Evolutionary conservation across 441 rosid species (phyloP).

Genomic region (Gossypium davidsonii): DNA sequence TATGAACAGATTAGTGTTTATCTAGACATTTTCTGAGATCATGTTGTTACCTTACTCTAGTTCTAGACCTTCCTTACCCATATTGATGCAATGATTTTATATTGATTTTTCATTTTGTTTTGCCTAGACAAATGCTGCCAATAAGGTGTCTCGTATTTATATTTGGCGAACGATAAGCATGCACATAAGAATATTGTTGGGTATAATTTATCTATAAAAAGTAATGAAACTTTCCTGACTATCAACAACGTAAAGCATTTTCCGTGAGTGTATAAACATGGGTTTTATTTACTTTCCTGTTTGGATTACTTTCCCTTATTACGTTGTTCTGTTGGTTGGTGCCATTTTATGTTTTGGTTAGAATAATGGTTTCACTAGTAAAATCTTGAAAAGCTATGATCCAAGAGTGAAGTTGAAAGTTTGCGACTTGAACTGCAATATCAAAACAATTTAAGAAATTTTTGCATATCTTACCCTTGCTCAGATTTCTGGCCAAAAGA

Average conservation of each 20-base stretch:
- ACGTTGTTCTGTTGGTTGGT: slow-evolving; percentile 6
- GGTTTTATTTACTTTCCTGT: neutral
- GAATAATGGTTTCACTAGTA: neutral
- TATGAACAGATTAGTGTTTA: neutral
- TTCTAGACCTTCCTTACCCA: neutral
- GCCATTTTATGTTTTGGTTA: neutral
- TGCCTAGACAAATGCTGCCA: neutral
- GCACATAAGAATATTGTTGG: neutral
- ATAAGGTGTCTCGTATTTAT: neutral
- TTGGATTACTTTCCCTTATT: neutral
- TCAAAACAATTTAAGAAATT: neutral
- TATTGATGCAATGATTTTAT: neutral
- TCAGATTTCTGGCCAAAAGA: neutral
- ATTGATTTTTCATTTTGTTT: neutral
- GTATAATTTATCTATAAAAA: neutral
- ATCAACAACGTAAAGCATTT: neutral
- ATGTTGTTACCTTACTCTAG: neutral
- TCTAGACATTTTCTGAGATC: neutral
- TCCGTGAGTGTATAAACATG: neutral
- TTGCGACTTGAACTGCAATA: neutral
- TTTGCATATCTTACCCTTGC: neutral
- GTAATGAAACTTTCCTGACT: neutral
- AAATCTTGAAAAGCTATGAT: neutral
- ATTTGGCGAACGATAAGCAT: neutral
- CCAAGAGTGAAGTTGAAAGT: neutral